Conservation (phyloP, 2,329 filamentous ascomycete genomes). For the Bipolaris victoriae region DNA sequence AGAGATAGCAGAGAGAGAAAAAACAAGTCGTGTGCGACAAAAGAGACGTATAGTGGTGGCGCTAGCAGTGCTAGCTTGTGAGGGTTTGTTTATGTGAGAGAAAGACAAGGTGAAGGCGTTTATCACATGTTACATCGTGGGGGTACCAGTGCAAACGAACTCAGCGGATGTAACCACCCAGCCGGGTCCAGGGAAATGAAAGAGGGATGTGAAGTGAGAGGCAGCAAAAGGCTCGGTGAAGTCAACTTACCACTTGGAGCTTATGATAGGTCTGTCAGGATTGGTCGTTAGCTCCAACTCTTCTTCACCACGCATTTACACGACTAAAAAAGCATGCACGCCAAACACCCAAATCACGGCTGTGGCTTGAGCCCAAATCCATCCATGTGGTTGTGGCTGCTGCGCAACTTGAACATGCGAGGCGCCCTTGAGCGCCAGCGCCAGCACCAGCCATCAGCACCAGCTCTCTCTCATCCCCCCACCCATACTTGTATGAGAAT, state of each 20-base stretch:
- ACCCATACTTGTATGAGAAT: slow-evolving; percentile 20
- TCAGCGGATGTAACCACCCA: slow-evolving; percentile 19
- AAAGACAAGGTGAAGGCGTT: slow-evolving; percentile 12
- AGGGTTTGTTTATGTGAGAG: slow-evolving; percentile 9
- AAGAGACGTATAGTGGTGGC: slow-evolving; percentile 26
- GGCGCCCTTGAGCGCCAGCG: slow-evolving; percentile 6
- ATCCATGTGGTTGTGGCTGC: slow-evolving; percentile 1
- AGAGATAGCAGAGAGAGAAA: slow-evolving; percentile 12
- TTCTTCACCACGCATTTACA: slow-evolving; percentile 26
- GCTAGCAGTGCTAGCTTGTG: slow-evolving; percentile 18
- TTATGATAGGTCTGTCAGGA: slow-evolving; percentile 67
- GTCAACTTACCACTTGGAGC: slow-evolving; percentile 73
- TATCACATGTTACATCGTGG: slow-evolving; percentile 7
- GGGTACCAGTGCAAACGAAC: slow-evolving; percentile 14
- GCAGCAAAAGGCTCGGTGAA: slow-evolving; percentile 31
- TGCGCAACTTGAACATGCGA: slow-evolving; percentile 2
- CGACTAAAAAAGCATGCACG: slow-evolving; percentile 4
- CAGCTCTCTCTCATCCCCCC: slow-evolving; percentile 4
- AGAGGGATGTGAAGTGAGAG: slow-evolving; percentile 15
- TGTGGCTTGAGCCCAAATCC: neutral
- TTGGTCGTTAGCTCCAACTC: slow-evolving; percentile 37
- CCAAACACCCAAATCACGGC: neutral
- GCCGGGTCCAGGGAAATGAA: slow-evolving; percentile 1
- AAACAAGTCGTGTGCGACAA: slow-evolving; percentile 21
- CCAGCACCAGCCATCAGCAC: slow-evolving; percentile 1